Percentiles rank a stretch among this genome's conserved stretches.
Conservation (phyloP, 129 eudicot genomes). For the Helichrysum umbraculigerum region DNA sequence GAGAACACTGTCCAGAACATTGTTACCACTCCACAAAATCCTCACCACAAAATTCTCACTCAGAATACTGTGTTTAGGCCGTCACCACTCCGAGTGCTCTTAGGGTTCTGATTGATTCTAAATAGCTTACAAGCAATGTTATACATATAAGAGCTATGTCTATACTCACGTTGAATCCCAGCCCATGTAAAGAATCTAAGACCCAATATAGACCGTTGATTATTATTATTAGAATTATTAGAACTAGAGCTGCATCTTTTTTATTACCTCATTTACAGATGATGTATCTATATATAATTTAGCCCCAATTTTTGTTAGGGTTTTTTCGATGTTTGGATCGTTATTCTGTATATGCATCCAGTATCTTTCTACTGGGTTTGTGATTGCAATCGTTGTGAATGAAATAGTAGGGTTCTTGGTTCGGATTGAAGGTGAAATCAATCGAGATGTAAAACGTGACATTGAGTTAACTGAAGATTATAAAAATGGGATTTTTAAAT, state of each 20-base stretch:
- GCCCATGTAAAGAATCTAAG: constrained; percentile 92
- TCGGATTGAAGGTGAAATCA: constrained; percentile 29
- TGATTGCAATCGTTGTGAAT: constrained; percentile 31
- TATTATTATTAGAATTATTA: not conserved
- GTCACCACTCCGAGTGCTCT: no score
- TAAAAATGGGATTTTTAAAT: no score
- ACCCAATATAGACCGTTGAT: constrained; percentile 50
- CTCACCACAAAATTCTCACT: no score
- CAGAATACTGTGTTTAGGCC: no score
- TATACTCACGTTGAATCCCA: constrained; percentile 58
- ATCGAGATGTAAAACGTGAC: constrained; percentile 41
- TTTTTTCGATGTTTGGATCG: constrained; percentile 52
- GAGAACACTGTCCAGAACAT: no score
- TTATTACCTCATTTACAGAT: constrained; percentile 51
- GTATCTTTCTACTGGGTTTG: constrained; percentile 48
- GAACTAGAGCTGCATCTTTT: constrained; percentile 33
- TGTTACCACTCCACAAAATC: no score
- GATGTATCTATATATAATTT: constrained; percentile 52
- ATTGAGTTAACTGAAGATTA: constrained; percentile 27
- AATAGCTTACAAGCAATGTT: constrained; percentile 60
- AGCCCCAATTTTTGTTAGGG: constrained; percentile 40
- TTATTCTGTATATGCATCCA: constrained; percentile 47
- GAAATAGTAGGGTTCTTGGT: constrained; percentile 31
- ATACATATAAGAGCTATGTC: constrained; percentile 60
- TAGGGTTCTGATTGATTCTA: constrained; percentile 42